phyloP scores from a whole-genome alignment of 108 stramenopile genomes.

The Skeletonema tropicum region DNA sequence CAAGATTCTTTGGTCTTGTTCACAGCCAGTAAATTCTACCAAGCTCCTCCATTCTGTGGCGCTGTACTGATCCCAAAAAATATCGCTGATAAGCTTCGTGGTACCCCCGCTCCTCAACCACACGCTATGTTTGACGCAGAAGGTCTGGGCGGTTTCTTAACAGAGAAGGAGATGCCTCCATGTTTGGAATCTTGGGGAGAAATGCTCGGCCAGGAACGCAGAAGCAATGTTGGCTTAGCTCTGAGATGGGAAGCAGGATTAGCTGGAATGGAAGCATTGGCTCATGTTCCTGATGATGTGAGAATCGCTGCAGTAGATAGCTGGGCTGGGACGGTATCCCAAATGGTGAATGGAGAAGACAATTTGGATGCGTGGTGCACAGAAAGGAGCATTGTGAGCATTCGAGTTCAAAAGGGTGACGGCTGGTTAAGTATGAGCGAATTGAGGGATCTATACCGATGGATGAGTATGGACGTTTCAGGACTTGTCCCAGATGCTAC shows the following conservation, averaged over 20 bases:
- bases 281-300: conserved; percentile 38
- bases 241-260: conserved; percentile 79
- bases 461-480: conserved; percentile 72
- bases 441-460: conserved; percentile 68
- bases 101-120: conserved; percentile 47
- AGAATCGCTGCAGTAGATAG: conserved; percentile 50
- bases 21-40: conserved; percentile 78
- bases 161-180: conserved; percentile 67
- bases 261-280: conserved; percentile 70
- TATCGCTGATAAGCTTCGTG: conserved; percentile 56
- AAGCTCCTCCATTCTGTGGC: conserved; percentile 75
- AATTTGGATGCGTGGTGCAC: conserved; percentile 75
- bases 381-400: conserved; percentile 71
- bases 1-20: conserved; percentile 72
- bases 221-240: conserved; percentile 66
- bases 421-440: conserved; percentile 70
- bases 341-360: conserved; percentile 44
- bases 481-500: conserved; percentile 48
- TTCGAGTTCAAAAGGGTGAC: conserved; percentile 53
- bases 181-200: conserved; percentile 65
- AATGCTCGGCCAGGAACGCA: conserved; percentile 31
- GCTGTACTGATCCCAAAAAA: conserved; percentile 59
- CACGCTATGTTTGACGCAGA: conserved; percentile 49
- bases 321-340: conserved; percentile 58
- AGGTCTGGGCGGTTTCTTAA: conserved; percentile 68